Base-by-base conservation (phyloP, 306 rosid species). In the Inga laurina region DNA sequence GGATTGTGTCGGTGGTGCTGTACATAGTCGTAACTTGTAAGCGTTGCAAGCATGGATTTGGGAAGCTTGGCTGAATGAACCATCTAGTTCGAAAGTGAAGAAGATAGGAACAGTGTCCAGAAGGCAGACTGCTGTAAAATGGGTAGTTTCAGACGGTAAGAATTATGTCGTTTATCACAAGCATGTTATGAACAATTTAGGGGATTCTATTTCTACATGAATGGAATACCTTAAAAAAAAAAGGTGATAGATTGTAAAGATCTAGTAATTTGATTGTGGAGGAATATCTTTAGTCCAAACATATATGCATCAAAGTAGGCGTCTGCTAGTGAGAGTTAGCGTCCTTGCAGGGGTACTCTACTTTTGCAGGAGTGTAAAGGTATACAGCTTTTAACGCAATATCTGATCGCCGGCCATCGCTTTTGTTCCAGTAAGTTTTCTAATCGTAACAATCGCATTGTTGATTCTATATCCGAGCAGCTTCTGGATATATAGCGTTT, bases 1-100 rank as follows among this genome's bases (percentile, higher is more conserved):
- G 88, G 92, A 92, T 84, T 76, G 89, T 85, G 8, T 39, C 1
- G 87, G 74, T 86, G 92, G 86, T 89, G 86, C 89, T 87, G 97
- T 93, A 90, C 89, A 91, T 91, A 90, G 56, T 88, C 82, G 90
- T 78, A 64, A 64, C 70, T 64, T 11, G 70, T 30, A 83, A 85
- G 90, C 81, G 83, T 87, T 89, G 88, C 79, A 73, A 88, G 82
- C 83, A 81, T 88, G 90, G 77, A 70, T 84, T 76, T 75, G 85
- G 84, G 77, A 76, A 80, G 80, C 83, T 85, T 82, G 90, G 79
- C 83, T 74, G 71, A 30, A 14, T 24, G 8, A 88, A 86, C 79
- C 56, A n/a, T 76, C 75, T 90, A 83, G 84, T 81, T 81, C 79
- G 90, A 76, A 80, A 77, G 78, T 35, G 79, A 76, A 70, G 79